phyloP scores from a whole-genome alignment of 2,329 filamentous ascomycete genomes.

The Penicillium capsulatum region DNA sequence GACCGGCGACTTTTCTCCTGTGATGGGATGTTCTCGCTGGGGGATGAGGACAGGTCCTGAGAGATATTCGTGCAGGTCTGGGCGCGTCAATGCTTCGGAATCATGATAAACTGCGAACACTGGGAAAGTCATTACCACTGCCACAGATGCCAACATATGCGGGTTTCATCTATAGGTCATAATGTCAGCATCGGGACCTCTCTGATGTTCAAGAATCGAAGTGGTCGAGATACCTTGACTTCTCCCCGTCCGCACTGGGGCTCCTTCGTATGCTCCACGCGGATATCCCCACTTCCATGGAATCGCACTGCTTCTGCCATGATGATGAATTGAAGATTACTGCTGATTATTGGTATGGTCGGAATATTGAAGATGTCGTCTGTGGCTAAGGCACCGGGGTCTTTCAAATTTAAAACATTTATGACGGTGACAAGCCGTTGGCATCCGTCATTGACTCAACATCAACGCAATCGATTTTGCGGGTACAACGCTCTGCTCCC shows the following conservation, averaged over 20 bases:
- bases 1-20: conserved; percentile 54
- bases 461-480: too few species aligned
- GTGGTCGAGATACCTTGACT: conserved; percentile 34
- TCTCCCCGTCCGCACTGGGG: conserved; percentile 46
- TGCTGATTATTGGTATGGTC: too few species aligned
- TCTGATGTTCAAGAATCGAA: background rate
- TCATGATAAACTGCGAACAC: background rate
- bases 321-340: too few species aligned
- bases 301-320: conserved; percentile 31
- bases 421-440: too few species aligned
- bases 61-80: conserved; percentile 51
- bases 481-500: too few species aligned
- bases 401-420: too few species aligned
- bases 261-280: conserved; percentile 29
- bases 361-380: too few species aligned
- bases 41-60: conserved; percentile 50
- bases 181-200: background rate
- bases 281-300: conserved; percentile 29
- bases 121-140: conserved; percentile 9
- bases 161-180: conserved; percentile 16
- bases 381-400: too few species aligned
- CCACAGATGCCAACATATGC: conserved; percentile 30
- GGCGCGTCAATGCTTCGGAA: background rate
- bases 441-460: too few species aligned
- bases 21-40: conserved; percentile 51